Percentiles rank a stretch among this genome's conserved stretches.
Conservation (phyloP, 164 flowering plant genomes). For the Liriodendron chinense region DNA sequence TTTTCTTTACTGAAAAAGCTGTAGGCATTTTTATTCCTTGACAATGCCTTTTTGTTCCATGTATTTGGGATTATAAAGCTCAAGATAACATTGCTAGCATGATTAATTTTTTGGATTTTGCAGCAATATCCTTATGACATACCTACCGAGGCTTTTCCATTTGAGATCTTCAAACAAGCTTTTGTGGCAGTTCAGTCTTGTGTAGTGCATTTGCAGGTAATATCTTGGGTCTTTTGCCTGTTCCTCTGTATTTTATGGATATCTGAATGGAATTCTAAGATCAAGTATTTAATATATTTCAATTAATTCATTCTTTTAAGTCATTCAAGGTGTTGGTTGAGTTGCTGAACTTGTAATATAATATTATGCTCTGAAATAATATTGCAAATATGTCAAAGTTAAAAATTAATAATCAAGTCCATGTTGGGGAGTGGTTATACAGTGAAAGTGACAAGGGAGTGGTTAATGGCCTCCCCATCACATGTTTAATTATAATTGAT, state of each 20-base stretch:
- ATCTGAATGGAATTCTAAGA: not conserved
- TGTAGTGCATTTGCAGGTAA: conserved; percentile 99
- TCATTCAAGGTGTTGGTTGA: not conserved
- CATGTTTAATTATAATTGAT: no score
- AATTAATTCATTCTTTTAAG: not conserved
- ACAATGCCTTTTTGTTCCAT: not conserved
- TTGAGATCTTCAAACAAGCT: conserved; percentile 98
- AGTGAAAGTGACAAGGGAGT: no score
- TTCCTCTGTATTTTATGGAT: not conserved
- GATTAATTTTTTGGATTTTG: conserved; percentile 17
- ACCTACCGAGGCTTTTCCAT: conserved; percentile 95
- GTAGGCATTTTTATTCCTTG: no score
- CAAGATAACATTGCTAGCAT: not conserved
- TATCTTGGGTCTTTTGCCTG: not conserved
- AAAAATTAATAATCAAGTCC: no score
- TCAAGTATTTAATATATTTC: not conserved
- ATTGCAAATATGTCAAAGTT: no score
- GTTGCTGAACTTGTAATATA: no score
- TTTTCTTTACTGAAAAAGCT: not conserved
- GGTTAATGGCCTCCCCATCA: no score
- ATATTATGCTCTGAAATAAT: no score
- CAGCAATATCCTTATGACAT: conserved; percentile 99
- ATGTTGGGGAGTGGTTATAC: no score
- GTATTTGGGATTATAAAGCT: not conserved
- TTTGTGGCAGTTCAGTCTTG: conserved; percentile 99